phyloP scores from a whole-genome alignment of 495 filamentous ascomycete species.

The Chaetomium tenue region DNA sequence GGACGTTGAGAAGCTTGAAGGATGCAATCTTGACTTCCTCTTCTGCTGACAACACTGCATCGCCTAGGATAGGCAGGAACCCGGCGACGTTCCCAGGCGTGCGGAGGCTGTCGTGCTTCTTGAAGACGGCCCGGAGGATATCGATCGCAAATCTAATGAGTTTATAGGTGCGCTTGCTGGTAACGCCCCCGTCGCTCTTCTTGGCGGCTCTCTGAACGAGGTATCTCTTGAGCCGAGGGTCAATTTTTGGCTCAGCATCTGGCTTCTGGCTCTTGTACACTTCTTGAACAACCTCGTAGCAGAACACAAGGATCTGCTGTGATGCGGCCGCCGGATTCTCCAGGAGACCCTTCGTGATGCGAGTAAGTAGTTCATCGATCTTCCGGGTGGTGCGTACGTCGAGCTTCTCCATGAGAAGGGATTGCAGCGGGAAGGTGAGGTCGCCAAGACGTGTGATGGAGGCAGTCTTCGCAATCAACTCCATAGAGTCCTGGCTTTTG shows the following conservation, averaged over 20 bases:
- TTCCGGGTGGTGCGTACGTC: slow-evolving; percentile 75
- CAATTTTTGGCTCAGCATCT: slow-evolving; percentile 46
- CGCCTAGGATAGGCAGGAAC: slow-evolving; percentile 84
- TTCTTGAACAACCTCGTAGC: slow-evolving; percentile 87
- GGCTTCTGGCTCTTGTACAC: slow-evolving; percentile 63
- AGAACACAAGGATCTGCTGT: slow-evolving; percentile 81
- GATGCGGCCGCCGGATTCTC: slow-evolving; percentile 73
- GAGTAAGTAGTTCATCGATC: slow-evolving; percentile 82
- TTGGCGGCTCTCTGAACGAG: slow-evolving; percentile 72
- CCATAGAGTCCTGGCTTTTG: slow-evolving; percentile 97
- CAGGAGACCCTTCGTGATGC: slow-evolving; percentile 77
- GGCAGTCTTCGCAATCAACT: slow-evolving; percentile 77
- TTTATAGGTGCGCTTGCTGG: slow-evolving; percentile 77
- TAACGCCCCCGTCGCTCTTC: slow-evolving; percentile 62
- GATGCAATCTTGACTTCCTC: slow-evolving; percentile 89
- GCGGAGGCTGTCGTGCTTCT: slow-evolving; percentile 75
- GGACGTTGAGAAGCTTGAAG: slow-evolving; percentile 75
- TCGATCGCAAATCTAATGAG: slow-evolving; percentile 83
- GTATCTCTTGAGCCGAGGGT: slow-evolving; percentile 66
- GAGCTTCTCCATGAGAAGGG: slow-evolving; percentile 76
- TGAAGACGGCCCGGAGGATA: slow-evolving; percentile 72
- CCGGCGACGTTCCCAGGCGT: slow-evolving; percentile 75
- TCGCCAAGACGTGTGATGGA: slow-evolving; percentile 70
- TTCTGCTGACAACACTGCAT: slow-evolving; percentile 74
- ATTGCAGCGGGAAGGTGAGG: slow-evolving; percentile 72